Conservation (phyloP, 129 eudicot species). For the Heracleum sosnowskyi region DNA sequence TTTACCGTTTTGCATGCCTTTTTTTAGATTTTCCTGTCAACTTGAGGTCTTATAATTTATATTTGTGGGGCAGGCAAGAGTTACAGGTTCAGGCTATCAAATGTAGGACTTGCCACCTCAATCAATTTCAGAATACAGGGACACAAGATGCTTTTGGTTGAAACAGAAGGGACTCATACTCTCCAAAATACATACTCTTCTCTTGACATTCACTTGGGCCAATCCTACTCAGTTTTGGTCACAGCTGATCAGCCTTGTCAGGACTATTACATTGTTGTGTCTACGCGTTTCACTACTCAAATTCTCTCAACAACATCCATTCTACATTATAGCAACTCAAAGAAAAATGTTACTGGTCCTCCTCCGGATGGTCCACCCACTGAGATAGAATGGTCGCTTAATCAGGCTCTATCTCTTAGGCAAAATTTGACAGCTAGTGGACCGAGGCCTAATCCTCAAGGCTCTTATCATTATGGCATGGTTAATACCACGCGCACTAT, state of each 20-base stretch:
- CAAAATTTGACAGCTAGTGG: conserved; percentile 78
- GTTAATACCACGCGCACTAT: conserved; percentile 54
- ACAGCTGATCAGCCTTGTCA: conserved; percentile 53
- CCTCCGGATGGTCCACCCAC: conserved; percentile 51
- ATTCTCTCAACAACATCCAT: conserved; percentile 51
- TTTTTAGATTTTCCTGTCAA: background rate
- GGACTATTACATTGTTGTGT: conserved; percentile 49
- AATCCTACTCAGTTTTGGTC: conserved; percentile 47
- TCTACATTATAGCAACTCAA: conserved; percentile 59
- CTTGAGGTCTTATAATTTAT: background rate
- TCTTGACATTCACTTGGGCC: conserved; percentile 62
- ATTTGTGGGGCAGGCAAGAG: conserved; percentile 37
- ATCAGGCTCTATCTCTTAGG: conserved; percentile 72
- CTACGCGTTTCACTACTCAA: conserved; percentile 55
- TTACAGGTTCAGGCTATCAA: conserved; percentile 56
- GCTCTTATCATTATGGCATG: conserved; percentile 70
- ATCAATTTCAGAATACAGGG: conserved; percentile 63
- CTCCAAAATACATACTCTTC: conserved; percentile 53
- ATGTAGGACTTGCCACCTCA: conserved; percentile 55
- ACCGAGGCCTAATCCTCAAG: conserved; percentile 84
- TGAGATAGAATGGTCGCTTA: conserved; percentile 60
- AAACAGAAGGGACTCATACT: conserved; percentile 60
- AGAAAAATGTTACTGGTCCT: conserved; percentile 47
- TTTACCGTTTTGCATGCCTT: background rate
- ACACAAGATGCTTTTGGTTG: conserved; percentile 58